Percentiles rank a stretch among this genome's conserved stretches.
Conservation (phyloP, 148 eudicot species). For the Amaranthus palmeri region DNA sequence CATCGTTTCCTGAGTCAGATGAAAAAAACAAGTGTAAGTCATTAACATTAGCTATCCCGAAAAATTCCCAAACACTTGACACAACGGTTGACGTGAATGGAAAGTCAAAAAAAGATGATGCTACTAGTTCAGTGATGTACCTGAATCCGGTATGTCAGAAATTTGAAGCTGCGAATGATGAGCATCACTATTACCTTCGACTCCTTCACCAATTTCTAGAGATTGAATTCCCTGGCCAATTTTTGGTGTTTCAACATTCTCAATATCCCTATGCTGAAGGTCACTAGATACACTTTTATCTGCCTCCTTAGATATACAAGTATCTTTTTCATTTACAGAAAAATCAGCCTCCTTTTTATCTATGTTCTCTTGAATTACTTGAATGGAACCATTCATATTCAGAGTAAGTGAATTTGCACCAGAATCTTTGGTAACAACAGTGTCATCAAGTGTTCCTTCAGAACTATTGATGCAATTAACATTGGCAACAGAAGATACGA, state of each 20-base stretch:
- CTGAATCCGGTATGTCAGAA: slow-evolving; percentile 24
- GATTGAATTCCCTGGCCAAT: slow-evolving; percentile 19
- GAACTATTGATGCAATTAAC: slow-evolving; percentile 12
- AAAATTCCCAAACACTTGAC: not conserved
- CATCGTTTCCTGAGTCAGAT: slow-evolving; percentile 18
- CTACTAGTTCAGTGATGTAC: slow-evolving; percentile 26
- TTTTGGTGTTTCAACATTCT: slow-evolving; percentile 18
- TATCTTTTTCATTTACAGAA: slow-evolving; percentile 25
- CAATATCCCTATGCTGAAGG: slow-evolving; percentile 21
- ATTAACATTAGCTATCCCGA: not conserved
- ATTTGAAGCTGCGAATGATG: slow-evolving; percentile 26
- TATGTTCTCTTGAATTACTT: slow-evolving; percentile 16
- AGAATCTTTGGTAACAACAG: slow-evolving; percentile 9
- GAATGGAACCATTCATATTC: slow-evolving; percentile 15
- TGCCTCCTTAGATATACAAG: slow-evolving; percentile 22
- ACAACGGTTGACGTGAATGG: not conserved
- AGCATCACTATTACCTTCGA: slow-evolving; percentile 19
- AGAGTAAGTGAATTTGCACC: slow-evolving; percentile 4
- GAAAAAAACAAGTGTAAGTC: not conserved
- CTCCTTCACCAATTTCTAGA: slow-evolving; percentile 23
- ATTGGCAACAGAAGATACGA: slow-evolving; percentile 19
- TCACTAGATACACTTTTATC: slow-evolving; percentile 16
- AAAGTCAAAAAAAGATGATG: not conserved
- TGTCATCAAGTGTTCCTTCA: slow-evolving; percentile 20
- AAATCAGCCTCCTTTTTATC: slow-evolving; percentile 16